Conservation (phyloP, 2,329 filamentous ascomycete species). For the Colletotrichum siamense region DNA sequence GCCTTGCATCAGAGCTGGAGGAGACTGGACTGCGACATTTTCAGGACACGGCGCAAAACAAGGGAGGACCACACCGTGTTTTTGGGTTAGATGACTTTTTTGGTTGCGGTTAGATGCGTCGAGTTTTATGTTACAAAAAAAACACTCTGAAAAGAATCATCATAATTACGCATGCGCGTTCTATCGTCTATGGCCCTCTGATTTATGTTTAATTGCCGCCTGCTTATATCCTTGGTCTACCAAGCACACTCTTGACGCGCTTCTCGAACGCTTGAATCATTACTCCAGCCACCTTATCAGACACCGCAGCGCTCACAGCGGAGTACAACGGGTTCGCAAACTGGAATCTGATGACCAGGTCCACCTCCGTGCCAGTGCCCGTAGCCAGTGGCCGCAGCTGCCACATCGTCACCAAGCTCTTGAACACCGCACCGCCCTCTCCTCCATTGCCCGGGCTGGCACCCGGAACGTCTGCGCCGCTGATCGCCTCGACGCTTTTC, state of each 20-base stretch:
- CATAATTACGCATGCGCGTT: background rate
- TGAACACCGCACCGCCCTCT: constrained; percentile 59
- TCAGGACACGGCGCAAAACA: constrained; percentile 1
- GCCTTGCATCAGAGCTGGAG: constrained; percentile 7
- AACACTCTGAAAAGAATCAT: background rate
- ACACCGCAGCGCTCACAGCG: constrained; percentile 79
- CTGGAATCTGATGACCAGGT: constrained; percentile 78
- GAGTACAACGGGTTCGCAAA: constrained; percentile 91
- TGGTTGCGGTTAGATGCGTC: background rate
- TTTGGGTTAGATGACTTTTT: background rate
- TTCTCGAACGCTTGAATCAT: constrained; percentile 96
- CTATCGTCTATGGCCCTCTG: background rate
- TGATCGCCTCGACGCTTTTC: constrained; percentile 77
- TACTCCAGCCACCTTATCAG: constrained; percentile 80
- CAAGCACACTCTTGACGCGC: constrained; percentile 68
- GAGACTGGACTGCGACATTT: background rate
- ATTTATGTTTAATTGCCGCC: background rate
- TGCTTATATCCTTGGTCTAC: constrained; percentile 19
- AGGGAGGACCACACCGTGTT: background rate
- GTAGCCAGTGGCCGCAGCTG: constrained; percentile 56
- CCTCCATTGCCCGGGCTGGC: constrained; percentile 12
- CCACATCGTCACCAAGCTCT: constrained; percentile 74
- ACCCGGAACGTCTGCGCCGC: constrained; percentile 58
- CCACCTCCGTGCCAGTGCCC: constrained; percentile 67
- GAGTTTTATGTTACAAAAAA: background rate